Conservation (phyloP, 305 asterid genomes). For the Plantago coronopus region DNA sequence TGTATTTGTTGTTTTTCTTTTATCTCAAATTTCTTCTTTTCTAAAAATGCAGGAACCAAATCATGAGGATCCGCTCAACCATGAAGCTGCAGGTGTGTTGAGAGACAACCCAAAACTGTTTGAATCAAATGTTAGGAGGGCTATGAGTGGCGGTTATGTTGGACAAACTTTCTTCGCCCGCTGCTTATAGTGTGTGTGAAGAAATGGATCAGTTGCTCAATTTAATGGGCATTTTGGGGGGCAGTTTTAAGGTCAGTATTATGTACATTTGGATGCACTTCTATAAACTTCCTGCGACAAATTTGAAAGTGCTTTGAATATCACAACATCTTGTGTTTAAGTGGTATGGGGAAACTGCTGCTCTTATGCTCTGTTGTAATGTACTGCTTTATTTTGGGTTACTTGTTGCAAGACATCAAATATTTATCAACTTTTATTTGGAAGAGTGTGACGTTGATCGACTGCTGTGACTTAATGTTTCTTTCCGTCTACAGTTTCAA, state of each 20-base stretch:
- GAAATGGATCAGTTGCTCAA: slow-evolving; percentile 11
- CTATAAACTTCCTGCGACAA: slow-evolving; percentile 19
- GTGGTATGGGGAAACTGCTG: slow-evolving; percentile 24
- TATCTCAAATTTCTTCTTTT: not conserved
- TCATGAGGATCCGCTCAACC: slow-evolving; percentile 61
- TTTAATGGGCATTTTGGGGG: slow-evolving; percentile 7
- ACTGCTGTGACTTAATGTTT: not conserved
- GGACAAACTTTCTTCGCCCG: slow-evolving; percentile 44
- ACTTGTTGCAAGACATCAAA: slow-evolving; percentile 18
- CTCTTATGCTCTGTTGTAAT: slow-evolving; percentile 19
- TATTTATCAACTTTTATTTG: slow-evolving; percentile 12
- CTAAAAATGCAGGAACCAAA: slow-evolving; percentile 45
- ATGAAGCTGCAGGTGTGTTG: slow-evolving; percentile 55
- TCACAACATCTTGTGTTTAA: not conserved
- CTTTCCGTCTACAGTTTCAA: not conserved
- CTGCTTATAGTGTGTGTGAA: slow-evolving; percentile 30
- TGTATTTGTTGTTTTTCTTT: too few relatives aligned
- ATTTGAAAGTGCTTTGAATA: slow-evolving; percentile 11
- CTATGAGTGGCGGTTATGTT: slow-evolving; percentile 28
- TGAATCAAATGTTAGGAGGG: slow-evolving; percentile 45
- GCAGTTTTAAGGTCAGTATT: slow-evolving; percentile 17
- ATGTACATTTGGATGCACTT: slow-evolving; percentile 26
- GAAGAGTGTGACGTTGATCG: not conserved
- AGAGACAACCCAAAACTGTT: slow-evolving; percentile 52
- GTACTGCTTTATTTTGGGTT: not conserved